Percentiles rank a stretch among this genome's conserved stretches.
phyloP scores from a whole-genome alignment of 306 rosid species.

The Fragaria ananassa region DNA sequence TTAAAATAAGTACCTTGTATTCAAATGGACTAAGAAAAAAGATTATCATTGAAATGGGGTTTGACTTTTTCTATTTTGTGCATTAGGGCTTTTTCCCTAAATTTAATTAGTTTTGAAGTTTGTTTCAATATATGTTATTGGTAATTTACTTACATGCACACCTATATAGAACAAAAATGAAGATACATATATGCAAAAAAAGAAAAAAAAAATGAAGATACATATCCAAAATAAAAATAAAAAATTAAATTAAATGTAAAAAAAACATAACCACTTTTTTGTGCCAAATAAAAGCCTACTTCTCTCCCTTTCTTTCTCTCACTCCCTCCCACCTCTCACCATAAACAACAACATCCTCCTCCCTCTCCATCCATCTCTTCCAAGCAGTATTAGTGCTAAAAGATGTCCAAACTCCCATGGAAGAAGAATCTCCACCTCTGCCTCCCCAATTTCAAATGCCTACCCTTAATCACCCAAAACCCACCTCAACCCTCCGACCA shows the following conservation, averaged over 20 bases:
- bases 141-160: too few species aligned
- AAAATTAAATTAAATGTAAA: neutral
- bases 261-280: neutral
- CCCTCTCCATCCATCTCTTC: neutral
- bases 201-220: neutral
- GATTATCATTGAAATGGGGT: too few species aligned
- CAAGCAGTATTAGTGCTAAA: neutral
- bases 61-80: too few species aligned
- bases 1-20: too few species aligned
- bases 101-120: too few species aligned
- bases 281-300: constrained; percentile 12
- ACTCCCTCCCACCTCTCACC: neutral
- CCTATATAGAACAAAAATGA: too few species aligned
- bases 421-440: constrained; percentile 60
- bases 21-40: too few species aligned
- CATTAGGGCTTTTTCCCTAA: too few species aligned
- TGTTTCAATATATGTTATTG: too few species aligned
- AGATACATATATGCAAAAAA: too few species aligned
- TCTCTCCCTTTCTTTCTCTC: constrained; percentile 12
- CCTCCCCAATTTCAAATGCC: constrained; percentile 64
- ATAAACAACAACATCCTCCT: constrained; percentile 1
- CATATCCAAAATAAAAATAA: neutral
- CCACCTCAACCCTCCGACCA: constrained; percentile 33
- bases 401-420: constrained; percentile 50
- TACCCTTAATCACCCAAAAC: constrained; percentile 26